A percentile compares a stretch with the other conserved stretches of the same genome.
Evolutionary conservation across 768 basidiomycete species (phyloP).

Genomic region (Lentinula sp.): DNA sequence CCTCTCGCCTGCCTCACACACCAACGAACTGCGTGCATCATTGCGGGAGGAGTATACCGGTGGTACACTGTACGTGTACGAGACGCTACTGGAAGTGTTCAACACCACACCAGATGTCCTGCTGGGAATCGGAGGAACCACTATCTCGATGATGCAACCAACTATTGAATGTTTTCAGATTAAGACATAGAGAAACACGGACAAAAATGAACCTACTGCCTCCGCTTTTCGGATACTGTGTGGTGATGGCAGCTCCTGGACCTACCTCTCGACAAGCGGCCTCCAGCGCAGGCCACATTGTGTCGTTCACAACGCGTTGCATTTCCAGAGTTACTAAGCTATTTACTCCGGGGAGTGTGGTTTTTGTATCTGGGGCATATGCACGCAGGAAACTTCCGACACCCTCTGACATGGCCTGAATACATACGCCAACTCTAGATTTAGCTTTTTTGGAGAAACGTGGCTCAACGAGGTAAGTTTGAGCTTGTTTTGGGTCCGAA

Average conservation of each 20-base stretch:
- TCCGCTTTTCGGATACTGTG: not conserved
- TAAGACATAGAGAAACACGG: not conserved
- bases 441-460: not conserved
- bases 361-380: not conserved
- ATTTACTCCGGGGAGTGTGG: not conserved
- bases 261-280: not conserved
- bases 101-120: not conserved
- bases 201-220: not conserved
- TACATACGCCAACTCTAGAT: not conserved
- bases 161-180: not conserved
- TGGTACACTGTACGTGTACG: not conserved
- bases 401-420: constrained; percentile 4
- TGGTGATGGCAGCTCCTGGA: not conserved
- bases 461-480: not conserved
- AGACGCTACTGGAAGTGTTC: not conserved
- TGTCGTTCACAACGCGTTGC: not conserved
- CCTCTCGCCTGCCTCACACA: not conserved
- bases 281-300: not conserved
- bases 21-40: not conserved
- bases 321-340: not conserved
- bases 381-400: not conserved
- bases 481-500: not conserved
- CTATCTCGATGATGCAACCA: not conserved
- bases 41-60: not conserved
- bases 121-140: not conserved